phyloP scores from a whole-genome alignment of 331 rosid species.

The Rosa hybrid region DNA sequence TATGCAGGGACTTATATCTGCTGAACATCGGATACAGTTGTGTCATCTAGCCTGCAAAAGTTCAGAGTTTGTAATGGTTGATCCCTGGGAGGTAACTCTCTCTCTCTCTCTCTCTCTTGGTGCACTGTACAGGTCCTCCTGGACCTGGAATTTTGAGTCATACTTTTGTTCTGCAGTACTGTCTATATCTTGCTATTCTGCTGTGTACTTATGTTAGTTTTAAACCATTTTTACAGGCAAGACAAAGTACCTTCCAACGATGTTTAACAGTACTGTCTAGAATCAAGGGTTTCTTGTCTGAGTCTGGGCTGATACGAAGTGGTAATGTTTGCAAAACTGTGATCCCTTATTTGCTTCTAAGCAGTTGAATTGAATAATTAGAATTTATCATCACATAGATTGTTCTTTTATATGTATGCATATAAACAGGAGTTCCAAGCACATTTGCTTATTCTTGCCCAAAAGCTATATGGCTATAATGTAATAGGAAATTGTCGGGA shows the following conservation, averaged over 20 bases:
- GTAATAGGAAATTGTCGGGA: background rate
- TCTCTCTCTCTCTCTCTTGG: constrained; percentile 1
- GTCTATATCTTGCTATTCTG: background rate
- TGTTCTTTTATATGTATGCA: constrained; percentile 6
- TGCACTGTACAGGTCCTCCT: too few species aligned
- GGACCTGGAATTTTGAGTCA: background rate
- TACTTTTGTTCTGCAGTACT: background rate
- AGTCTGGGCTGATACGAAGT: constrained; percentile 47
- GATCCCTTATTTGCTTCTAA: constrained; percentile 5
- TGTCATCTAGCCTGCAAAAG: constrained; percentile 71
- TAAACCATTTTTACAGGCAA: constrained; percentile 55
- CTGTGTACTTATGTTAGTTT: constrained; percentile 14
- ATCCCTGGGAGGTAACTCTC: constrained; percentile 85
- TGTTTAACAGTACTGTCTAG: constrained; percentile 63
- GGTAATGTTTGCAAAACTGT: constrained; percentile 44
- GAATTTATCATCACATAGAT: background rate
- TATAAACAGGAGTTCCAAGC: background rate
- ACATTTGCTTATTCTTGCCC: background rate
- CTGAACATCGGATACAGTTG: constrained; percentile 64
- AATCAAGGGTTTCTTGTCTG: constrained; percentile 49
- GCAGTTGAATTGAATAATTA: constrained; percentile 8
- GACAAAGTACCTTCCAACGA: constrained; percentile 72
- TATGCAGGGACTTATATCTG: constrained; percentile 64
- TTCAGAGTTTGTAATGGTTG: constrained; percentile 89
- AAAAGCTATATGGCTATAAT: background rate